Conservation (phyloP, 495 filamentous ascomycete genomes). For the Penicillium simplicissimum region DNA sequence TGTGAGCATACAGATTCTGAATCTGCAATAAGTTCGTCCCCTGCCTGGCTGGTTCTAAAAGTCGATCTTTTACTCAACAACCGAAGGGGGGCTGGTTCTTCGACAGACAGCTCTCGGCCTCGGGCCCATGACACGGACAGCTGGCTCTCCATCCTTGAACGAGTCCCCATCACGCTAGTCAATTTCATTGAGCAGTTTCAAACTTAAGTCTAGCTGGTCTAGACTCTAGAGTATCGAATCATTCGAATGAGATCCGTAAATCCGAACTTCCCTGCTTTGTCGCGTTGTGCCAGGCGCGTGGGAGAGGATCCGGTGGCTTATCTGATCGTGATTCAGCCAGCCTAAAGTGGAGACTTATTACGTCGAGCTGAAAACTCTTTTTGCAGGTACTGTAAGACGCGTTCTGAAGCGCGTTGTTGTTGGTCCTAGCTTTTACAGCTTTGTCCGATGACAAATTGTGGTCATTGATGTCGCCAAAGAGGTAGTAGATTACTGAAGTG, state of each 20-base stretch:
- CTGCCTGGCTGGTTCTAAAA: neutral
- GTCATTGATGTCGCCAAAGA: neutral
- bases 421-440: slow-evolving; percentile 1
- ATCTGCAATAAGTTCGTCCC: too few species aligned
- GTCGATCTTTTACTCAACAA: neutral
- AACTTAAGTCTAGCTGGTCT: slow-evolving; percentile 3
- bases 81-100: neutral
- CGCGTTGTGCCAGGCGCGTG: slow-evolving; percentile 25
- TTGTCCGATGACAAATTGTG: neutral
- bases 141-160: neutral
- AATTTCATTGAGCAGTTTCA: neutral
- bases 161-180: neutral
- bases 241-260: slow-evolving; percentile 31
- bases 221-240: slow-evolving; percentile 22
- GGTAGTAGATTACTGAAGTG: neutral
- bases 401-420: slow-evolving; percentile 19
- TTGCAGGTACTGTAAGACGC: slow-evolving; percentile 11
- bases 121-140: neutral
- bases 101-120: neutral
- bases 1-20: neutral
- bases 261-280: slow-evolving; percentile 24
- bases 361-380: slow-evolving; percentile 25
- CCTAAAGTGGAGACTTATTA: slow-evolving; percentile 20
- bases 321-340: slow-evolving; percentile 30
- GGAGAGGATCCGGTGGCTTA: slow-evolving; percentile 22